Conservation (phyloP, 306 rosid species). For the Fragaria nilgerrensis region DNA sequence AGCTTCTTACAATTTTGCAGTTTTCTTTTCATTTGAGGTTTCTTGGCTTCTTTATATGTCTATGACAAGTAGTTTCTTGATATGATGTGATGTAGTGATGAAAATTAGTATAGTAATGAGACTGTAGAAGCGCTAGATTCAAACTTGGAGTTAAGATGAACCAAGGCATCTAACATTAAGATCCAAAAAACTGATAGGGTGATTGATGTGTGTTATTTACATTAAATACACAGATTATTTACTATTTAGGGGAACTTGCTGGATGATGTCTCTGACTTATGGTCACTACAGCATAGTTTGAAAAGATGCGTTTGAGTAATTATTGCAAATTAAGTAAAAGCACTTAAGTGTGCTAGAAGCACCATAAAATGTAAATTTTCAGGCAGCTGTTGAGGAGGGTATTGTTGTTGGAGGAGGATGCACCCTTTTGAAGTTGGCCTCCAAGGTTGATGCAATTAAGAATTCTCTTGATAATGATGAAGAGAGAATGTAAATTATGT, state of each 20-base stretch:
- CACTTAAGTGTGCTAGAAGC: background rate
- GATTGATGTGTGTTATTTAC: background rate
- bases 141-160: constrained; percentile 7
- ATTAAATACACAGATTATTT: background rate
- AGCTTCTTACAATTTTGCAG: constrained; percentile 1
- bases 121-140: constrained; percentile 17
- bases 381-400: constrained; percentile 99
- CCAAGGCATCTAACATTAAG: constrained; percentile 9
- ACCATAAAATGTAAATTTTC: background rate
- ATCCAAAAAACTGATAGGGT: background rate
- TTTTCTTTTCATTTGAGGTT: constrained; percentile 13
- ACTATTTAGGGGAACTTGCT: background rate
- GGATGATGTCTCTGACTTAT: background rate
- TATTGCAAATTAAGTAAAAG: too few relatives aligned
- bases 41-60: background rate
- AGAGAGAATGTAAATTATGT: constrained; percentile 61
- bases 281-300: background rate
- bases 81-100: constrained; percentile 3
- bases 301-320: background rate
- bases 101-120: background rate
- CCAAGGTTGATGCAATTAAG: constrained; percentile 89
- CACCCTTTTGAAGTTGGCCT: constrained; percentile 85
- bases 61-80: background rate
- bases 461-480: constrained; percentile 78
- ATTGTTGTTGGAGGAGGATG: constrained; percentile 99